Percentiles rank a stretch among this genome's conserved stretches.
These are phyloP conservation scores for Fusarium palustre DNA, from an alignment of 2,329 filamentous ascomycete genomes.

Conservation along the genomic window DNA sequence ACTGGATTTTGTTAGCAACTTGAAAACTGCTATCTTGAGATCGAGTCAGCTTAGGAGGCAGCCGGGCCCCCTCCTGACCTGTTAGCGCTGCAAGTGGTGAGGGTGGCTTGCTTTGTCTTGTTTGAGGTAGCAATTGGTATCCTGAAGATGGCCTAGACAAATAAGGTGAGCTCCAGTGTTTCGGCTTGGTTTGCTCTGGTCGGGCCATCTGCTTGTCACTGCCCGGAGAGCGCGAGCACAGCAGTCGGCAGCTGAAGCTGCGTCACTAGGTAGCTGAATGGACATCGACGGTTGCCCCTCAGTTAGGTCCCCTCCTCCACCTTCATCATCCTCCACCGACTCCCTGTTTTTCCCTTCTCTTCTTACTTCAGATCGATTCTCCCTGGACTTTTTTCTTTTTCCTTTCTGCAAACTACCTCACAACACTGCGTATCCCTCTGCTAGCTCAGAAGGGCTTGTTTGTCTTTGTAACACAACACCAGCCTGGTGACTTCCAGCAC, in stretches of 20 bases:
- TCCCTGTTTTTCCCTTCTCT: constrained; percentile 24
- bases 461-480: constrained; percentile 18
- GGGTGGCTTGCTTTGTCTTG: constrained; percentile 24
- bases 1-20: constrained; percentile 20
- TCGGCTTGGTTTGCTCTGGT: constrained; percentile 31
- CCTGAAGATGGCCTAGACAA: constrained; percentile 18
- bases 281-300: constrained; percentile 37
- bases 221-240: constrained; percentile 14
- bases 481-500: constrained; percentile 31
- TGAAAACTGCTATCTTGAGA: constrained; percentile 16
- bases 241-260: constrained; percentile 43
- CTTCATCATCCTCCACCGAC: constrained; percentile 28
- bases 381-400: constrained; percentile 1
- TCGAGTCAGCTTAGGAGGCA: constrained; percentile 31
- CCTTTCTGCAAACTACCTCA: constrained; percentile 4
- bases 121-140: constrained; percentile 23
- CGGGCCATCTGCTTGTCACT: constrained; percentile 26
- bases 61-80: constrained; percentile 16
- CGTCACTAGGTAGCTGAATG: constrained; percentile 38
- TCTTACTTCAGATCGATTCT: constrained; percentile 11
- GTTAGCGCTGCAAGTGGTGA: constrained; percentile 28
- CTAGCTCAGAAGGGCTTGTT: constrained; percentile 39
- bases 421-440: constrained; percentile 24
- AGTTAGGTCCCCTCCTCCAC: constrained; percentile 42
- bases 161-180: constrained; percentile 22